Evolutionary conservation across 2,329 filamentous ascomycete genomes (phyloP), one percentile per base, ranked within the genome.

Genomic region (Trichoderma oligosporum): DNA sequence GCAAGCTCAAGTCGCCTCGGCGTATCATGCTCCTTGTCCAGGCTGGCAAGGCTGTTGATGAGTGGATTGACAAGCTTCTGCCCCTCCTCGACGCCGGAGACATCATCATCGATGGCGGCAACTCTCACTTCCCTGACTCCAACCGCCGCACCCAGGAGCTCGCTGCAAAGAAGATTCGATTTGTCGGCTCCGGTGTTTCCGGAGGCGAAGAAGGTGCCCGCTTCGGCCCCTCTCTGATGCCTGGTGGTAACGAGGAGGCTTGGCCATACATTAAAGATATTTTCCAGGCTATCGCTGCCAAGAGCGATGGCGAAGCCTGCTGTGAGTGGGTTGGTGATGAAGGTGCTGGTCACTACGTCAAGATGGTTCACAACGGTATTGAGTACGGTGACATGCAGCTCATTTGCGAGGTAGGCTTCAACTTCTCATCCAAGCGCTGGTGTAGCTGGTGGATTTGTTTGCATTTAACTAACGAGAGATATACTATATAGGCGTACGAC

Each of bases 351-450:
- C 94, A 99, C 87, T 99, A 97, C 83, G 93, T 99, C 82, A 99
- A 99, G 89, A 99, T 99, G 94, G 94, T 99, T 63, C 94, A 99
- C 88, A 99, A 99, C 80, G 94, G 94, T 84, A 99, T 99, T 70
- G 94, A 99, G 82, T 99, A 99, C 76, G 94, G 94, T 86, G 94
- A 99, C 81, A 99, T 99, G 94, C 94, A 99, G 83, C 84, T 99
- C 71, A 99, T 99, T 75, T 95, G 88, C 78, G 94, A 99, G 87
- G 93, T 96, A 79, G 68, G 84, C 58, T 24, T n/a, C n/a, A n/a
- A n/a, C n/a, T n/a, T n/a, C n/a, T n/a, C n/a, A n/a, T n/a, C n/a
- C n/a, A n/a, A n/a, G n/a, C n/a, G n/a, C n/a, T n/a, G n/a, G n/a
- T n/a, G n/a, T n/a, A n/a, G n/a, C n/a, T n/a, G n/a, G n/a, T n/a